Conservation (phyloP, 2,329 filamentous ascomycete species). For the Fusarium poae region DNA sequence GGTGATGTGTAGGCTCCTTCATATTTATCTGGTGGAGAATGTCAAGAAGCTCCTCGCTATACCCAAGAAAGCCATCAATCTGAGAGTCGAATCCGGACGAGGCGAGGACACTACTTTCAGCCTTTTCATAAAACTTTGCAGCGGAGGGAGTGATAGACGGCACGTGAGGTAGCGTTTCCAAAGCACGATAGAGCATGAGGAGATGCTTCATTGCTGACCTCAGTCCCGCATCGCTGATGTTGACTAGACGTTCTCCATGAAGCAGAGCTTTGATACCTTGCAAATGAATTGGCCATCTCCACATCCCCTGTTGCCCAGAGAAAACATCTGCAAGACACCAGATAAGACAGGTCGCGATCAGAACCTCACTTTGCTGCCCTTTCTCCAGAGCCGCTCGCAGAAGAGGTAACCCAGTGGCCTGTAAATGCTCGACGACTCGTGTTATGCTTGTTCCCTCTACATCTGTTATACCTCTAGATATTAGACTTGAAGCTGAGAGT, state of each 20-base stretch:
- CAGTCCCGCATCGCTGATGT: neutral
- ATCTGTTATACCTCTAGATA: slow-evolving; percentile 42
- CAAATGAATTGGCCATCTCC: slow-evolving; percentile 46
- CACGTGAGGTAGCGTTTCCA: slow-evolving; percentile 47
- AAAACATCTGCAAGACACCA: slow-evolving; percentile 51
- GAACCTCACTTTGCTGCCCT: slow-evolving; percentile 42
- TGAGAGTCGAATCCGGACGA: neutral
- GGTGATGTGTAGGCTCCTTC: neutral
- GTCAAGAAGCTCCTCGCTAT: slow-evolving; percentile 48
- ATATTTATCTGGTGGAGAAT: slow-evolving; percentile 45
- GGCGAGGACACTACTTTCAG: fast-evolving
- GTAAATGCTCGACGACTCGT: slow-evolving; percentile 44
- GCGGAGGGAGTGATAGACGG: slow-evolving; percentile 9
- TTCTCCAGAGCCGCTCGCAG: slow-evolving; percentile 41
- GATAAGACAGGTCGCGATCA: slow-evolving; percentile 49
- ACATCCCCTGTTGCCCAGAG: slow-evolving; percentile 39
- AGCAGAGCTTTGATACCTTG: slow-evolving; percentile 47
- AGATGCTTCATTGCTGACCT: slow-evolving; percentile 47
- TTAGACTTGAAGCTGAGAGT: slow-evolving; percentile 45
- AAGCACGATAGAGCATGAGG: slow-evolving; percentile 48
- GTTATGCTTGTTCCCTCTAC: slow-evolving; percentile 43
- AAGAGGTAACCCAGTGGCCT: slow-evolving; percentile 44
- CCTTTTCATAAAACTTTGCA: neutral
- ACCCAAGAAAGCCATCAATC: slow-evolving; percentile 51
- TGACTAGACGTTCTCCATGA: neutral